These are phyloP conservation scores for Scedosporium boydii DNA, from an alignment of 2,329 filamentous ascomycete genomes.

Conservation along the genomic window DNA sequence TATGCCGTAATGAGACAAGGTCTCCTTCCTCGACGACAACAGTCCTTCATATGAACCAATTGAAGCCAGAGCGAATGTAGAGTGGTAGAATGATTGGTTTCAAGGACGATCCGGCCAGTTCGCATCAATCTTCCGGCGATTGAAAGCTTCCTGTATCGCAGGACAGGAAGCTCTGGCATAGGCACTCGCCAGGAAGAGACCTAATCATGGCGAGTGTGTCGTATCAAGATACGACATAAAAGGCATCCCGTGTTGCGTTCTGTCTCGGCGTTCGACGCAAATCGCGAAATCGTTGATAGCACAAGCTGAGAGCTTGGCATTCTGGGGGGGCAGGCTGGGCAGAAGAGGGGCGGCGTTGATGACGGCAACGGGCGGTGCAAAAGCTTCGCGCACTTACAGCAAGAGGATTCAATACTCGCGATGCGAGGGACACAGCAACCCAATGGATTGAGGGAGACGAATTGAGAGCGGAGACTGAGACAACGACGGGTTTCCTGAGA, in stretches of 20 bases:
- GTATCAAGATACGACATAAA: too few species aligned
- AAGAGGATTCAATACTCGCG: not conserved
- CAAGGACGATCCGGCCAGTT: too few species aligned
- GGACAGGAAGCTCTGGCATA: too few species aligned
- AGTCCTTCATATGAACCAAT: not conserved
- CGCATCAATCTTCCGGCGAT: too few species aligned
- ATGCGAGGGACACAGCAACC: not conserved
- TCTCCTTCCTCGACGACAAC: not conserved
- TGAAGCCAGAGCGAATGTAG: not conserved
- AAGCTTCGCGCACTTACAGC: not conserved
- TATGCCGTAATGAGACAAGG: not conserved
- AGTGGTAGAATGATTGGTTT: too few species aligned
- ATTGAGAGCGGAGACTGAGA: not conserved
- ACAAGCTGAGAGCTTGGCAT: not conserved
- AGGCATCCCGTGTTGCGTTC: too few species aligned
- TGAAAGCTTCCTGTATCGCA: too few species aligned
- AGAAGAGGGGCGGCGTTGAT: not conserved
- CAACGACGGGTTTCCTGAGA: slow-evolving; percentile 3
- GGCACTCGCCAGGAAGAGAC: too few species aligned
- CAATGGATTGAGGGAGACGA: not conserved
- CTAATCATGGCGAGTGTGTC: too few species aligned
- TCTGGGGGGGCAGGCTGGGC: not conserved
- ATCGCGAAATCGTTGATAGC: not conserved
- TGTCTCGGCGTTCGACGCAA: too few species aligned
- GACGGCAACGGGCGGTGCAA: not conserved